phyloP scores from a whole-genome alignment of 2,329 filamentous ascomycete genomes.

The Trichoderma atrobrunneum region DNA sequence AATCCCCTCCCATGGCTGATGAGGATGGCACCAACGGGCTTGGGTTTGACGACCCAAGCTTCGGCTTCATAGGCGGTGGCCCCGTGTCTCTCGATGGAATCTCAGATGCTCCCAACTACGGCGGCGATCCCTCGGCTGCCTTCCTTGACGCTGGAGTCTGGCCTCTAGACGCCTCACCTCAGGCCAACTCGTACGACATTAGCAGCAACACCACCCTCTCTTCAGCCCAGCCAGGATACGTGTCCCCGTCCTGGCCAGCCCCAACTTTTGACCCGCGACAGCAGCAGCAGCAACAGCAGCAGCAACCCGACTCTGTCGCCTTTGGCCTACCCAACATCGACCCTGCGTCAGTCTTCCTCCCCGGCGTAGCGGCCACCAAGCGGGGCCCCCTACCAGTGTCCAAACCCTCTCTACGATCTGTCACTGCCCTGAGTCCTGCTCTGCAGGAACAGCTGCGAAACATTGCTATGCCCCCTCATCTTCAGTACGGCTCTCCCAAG shows the following conservation, averaged over 20 bases:
- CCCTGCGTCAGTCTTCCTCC: constrained; percentile 34
- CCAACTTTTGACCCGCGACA: constrained; percentile 31
- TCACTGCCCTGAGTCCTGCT: constrained; percentile 49
- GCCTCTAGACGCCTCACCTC: constrained; percentile 48
- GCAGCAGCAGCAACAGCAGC: neutral
- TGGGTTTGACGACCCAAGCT: constrained; percentile 44
- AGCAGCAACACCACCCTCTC: constrained; percentile 38
- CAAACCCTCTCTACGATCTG: constrained; percentile 30
- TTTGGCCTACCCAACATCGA: constrained; percentile 36
- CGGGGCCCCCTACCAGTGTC: constrained; percentile 30
- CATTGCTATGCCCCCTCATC: constrained; percentile 63
- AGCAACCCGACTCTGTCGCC: constrained; percentile 34
- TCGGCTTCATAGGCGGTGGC: constrained; percentile 38
- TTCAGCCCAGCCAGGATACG: constrained; percentile 33
- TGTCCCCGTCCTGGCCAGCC: constrained; percentile 36
- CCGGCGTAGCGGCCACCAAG: constrained; percentile 23
- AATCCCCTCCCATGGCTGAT: constrained; percentile 36
- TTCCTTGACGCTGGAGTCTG: constrained; percentile 39
- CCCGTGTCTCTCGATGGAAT: constrained; percentile 31
- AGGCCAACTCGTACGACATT: constrained; percentile 46
- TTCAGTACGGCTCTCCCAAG: constrained; percentile 58
- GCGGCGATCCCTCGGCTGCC: constrained; percentile 37
- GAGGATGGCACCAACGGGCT: constrained; percentile 41
- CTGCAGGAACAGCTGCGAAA: constrained; percentile 60
- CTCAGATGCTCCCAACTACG: constrained; percentile 31